Evolutionary conservation across 2,329 filamentous ascomycete genomes (phyloP), one percentile per base, ranked within the genome.

Genomic region (Neurospora sp.): DNA sequence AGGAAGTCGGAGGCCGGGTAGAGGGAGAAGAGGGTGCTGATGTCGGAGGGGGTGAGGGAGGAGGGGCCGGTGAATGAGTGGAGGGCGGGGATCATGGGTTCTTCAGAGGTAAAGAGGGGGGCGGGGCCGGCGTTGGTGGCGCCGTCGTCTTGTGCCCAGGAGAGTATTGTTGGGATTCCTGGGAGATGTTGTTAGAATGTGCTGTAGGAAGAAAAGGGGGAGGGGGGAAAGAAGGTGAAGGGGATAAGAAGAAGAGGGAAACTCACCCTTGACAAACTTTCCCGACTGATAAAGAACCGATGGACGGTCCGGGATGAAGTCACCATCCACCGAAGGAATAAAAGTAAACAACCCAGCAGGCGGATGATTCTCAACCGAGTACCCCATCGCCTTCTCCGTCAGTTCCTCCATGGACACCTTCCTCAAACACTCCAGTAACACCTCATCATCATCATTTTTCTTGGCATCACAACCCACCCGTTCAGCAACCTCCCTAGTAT

Each of bases 111-210:
- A 3, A 72, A 77, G 7, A 39, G 10, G 1, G 72, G 19, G 0
- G 76, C 74, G 1, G 72, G 74, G 3, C 74, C 74, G 9, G 73
- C 75, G 36, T 76, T 77, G 3, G 70, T 71, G n/a, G 70, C 73
- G 28, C 76, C 76, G 67, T 79, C 77, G 38, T 78, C 77, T 36
- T 78, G 73, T 0, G 73, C 68, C 76, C 76, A 78, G 28, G 74
- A 74, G 58, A 73, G 75, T 4, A 78, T 73, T 4, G 76, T 70
- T 0, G 77, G 75, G 36, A 78, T 72, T 3, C 70, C 72, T 13
- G 46, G 28, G 8, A 46, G 68, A 43, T 17, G 11, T 19, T 42
- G 52, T 33, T 62, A 71, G 67, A 43, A n/a, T n/a, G n/a, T n/a
- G n/a, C n/a, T n/a, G n/a, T n/a, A n/a, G n/a, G n/a, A n/a, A n/a